Evolutionary conservation across 495 filamentous ascomycete genomes (phyloP).

Genomic region (Clohesyomyces aquaticus): DNA sequence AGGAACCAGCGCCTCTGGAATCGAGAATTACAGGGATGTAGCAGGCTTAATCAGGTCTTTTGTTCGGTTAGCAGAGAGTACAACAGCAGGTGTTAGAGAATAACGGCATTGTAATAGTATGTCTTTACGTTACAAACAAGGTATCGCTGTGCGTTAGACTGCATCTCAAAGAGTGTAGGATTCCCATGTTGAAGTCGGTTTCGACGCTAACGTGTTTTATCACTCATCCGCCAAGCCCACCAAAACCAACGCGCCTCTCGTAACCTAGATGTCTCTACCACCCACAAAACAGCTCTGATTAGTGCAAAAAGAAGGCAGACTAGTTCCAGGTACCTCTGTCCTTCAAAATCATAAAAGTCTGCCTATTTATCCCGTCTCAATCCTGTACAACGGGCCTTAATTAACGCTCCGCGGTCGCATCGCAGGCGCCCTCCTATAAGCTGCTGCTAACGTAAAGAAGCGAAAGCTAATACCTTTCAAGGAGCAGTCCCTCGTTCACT

Average conservation of each 20-base stretch:
- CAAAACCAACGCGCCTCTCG: background rate
- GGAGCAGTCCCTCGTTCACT: conserved; percentile 17
- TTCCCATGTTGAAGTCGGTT: conserved; percentile 5
- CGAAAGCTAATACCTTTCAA: background rate
- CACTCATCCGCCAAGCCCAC: conserved; percentile 12
- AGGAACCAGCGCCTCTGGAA: conserved; percentile 12
- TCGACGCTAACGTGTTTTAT: conserved; percentile 6
- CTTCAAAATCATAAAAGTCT: conserved; percentile 1
- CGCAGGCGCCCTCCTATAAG: background rate
- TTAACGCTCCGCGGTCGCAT: background rate
- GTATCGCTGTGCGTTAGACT: conserved; percentile 16
- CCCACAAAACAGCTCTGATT: background rate
- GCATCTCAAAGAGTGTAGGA: conserved; percentile 11
- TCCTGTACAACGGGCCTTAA: background rate
- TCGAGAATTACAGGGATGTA: conserved; percentile 3
- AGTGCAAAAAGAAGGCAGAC: conserved; percentile 11
- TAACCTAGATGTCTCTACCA: conserved; percentile 3
- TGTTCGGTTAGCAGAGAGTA: conserved; percentile 21
- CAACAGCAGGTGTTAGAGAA: conserved; percentile 11
- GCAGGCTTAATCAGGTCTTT: conserved; percentile 23
- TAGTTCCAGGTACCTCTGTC: background rate
- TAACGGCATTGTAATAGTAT: background rate
- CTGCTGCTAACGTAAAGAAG: background rate
- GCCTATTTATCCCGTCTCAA: background rate
- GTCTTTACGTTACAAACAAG: conserved; percentile 4